Percentiles rank a stretch among this genome's conserved stretches.
These are phyloP conservation scores for Candida tallmaniae DNA, from an alignment of 805 yeast genomes.

Conservation along the genomic window DNA sequence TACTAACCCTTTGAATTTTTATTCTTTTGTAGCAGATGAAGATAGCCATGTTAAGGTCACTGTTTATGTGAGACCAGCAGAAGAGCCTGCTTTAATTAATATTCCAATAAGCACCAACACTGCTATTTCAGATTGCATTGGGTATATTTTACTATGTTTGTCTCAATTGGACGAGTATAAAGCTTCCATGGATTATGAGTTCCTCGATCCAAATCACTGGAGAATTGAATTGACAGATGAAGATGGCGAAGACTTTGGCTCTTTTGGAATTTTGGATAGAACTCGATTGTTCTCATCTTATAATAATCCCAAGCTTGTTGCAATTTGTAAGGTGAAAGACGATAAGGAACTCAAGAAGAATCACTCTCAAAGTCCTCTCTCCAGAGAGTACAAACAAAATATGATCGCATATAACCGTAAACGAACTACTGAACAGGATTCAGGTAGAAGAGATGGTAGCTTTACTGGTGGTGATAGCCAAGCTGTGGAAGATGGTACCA, in stretches of 20 bases:
- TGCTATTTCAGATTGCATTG: constrained; percentile 37
- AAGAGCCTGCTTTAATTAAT: constrained; percentile 19
- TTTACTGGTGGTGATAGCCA: neutral
- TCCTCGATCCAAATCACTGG: constrained; percentile 63
- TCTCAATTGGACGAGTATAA: constrained; percentile 18
- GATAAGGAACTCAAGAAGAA: constrained; percentile 42
- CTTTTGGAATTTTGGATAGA: constrained; percentile 83
- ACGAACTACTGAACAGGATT: neutral
- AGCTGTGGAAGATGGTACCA: neutral
- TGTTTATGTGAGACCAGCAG: constrained; percentile 33
- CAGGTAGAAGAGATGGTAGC: neutral
- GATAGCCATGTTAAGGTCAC: constrained; percentile 10
- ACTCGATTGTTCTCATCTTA: constrained; percentile 61
- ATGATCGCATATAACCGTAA: constrained; percentile 11
- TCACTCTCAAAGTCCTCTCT: constrained; percentile 51
- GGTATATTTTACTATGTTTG: constrained; percentile 30
- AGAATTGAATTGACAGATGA: constrained; percentile 81
- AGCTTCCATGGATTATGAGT: constrained; percentile 4
- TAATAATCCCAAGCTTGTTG: constrained; percentile 74
- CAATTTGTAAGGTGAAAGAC: constrained; percentile 58
- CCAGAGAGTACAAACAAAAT: constrained; percentile 34
- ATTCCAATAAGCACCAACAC: constrained; percentile 23
- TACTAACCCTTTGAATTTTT: constrained; percentile 42
- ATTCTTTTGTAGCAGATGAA: constrained; percentile 20
- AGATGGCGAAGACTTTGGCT: constrained; percentile 89